These are phyloP conservation scores for Ustulina deusta DNA, from an alignment of 2,329 filamentous ascomycete species.

Conservation along the genomic window DNA sequence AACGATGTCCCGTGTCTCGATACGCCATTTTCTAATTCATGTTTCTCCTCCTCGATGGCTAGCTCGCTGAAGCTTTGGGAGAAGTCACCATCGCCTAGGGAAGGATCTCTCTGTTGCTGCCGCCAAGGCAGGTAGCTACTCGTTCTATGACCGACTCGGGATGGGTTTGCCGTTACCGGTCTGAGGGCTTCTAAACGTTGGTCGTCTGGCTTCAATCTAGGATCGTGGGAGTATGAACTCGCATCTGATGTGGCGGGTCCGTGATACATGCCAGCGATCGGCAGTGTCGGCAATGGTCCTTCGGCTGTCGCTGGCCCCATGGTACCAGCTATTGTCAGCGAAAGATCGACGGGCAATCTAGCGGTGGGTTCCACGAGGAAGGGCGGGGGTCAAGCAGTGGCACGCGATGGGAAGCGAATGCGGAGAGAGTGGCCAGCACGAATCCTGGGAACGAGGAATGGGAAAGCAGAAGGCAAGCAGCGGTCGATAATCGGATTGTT, in stretches of 20 bases:
- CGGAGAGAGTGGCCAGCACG: constrained; percentile 12
- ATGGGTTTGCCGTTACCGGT: constrained; percentile 54
- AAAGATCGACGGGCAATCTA: constrained; percentile 16
- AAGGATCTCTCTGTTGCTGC: constrained; percentile 58
- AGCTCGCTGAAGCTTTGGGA: constrained; percentile 42
- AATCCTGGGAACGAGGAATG: constrained; percentile 11
- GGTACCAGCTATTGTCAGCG: constrained; percentile 21
- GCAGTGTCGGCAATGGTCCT: constrained; percentile 38
- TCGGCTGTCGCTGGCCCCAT: constrained; percentile 43
- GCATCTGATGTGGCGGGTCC: constrained; percentile 44
- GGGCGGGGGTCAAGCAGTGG: constrained; percentile 5
- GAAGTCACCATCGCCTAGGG: constrained; percentile 52
- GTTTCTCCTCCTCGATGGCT: constrained; percentile 45
- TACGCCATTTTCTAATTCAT: constrained; percentile 32
- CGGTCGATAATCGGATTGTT: constrained; percentile 25
- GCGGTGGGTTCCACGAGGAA: constrained; percentile 13
- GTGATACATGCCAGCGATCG: constrained; percentile 38
- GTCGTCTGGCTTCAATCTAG: constrained; percentile 45
- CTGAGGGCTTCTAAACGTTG: constrained; percentile 41
- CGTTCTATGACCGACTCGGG: constrained; percentile 56
- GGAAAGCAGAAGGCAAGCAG: constrained; percentile 31
- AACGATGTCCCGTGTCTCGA: constrained; percentile 49
- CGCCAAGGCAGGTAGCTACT: constrained; percentile 65
- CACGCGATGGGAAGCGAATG: constrained; percentile 26
- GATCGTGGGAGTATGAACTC: constrained; percentile 49